These are phyloP conservation scores for Darksidea phi DNA, from an alignment of 495 filamentous ascomycete species.

Conservation along the genomic window DNA sequence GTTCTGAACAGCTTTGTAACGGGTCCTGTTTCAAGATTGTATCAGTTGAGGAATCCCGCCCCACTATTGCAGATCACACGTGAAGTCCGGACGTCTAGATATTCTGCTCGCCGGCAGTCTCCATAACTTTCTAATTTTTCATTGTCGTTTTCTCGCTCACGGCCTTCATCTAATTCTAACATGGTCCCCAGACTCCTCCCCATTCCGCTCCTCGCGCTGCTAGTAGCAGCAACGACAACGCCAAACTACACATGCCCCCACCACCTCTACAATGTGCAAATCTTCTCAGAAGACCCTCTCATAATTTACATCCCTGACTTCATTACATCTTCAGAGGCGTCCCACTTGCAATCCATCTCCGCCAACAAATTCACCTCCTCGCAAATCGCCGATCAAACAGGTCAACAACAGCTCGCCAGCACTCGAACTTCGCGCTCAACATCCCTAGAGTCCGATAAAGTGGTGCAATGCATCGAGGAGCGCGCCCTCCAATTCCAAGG, in stretches of 20 bases:
- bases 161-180: neutral
- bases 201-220: neutral
- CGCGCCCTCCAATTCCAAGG: slow-evolving; percentile 38
- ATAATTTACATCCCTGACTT: slow-evolving; percentile 56
- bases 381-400: slow-evolving; percentile 25
- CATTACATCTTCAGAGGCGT: slow-evolving; percentile 43
- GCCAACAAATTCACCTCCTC: slow-evolving; percentile 19
- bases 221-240: neutral
- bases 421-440: slow-evolving; percentile 28
- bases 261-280: slow-evolving; percentile 49
- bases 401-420: slow-evolving; percentile 13
- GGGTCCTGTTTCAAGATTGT: slow-evolving; percentile 11
- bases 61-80: neutral
- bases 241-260: slow-evolving; percentile 32
- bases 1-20: slow-evolving; percentile 11
- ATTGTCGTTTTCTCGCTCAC: no score
- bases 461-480: slow-evolving; percentile 30
- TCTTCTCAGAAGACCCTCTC: slow-evolving; percentile 55
- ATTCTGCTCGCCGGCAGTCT: no score
- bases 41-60: slow-evolving; percentile 5
- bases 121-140: no score
- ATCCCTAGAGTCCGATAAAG: slow-evolving; percentile 6
- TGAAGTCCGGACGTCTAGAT: no score
- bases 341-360: slow-evolving; percentile 34
- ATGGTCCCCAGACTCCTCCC: slow-evolving; percentile 10